A percentile compares a stretch with the other conserved stretches of the same genome.
These are phyloP conservation scores for Schoenoplectus tabernaemontani DNA, from an alignment of 202 grass and related monocot genomes.

Conservation along the genomic window DNA sequence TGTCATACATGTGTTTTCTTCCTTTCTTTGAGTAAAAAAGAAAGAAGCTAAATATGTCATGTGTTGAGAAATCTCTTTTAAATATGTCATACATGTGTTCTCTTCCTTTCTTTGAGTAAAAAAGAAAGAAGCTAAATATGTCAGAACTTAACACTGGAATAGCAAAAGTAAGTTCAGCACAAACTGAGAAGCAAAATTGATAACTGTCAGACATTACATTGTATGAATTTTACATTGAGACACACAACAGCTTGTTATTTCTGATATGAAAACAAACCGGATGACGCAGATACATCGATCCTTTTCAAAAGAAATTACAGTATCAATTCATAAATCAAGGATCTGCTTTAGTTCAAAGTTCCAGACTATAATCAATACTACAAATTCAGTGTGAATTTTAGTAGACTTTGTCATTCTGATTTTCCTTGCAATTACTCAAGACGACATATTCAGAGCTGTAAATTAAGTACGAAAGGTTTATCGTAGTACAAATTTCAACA, in stretches of 20 bases:
- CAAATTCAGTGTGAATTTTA: not conserved
- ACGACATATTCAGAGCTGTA: not conserved
- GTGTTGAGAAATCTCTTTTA: too few relatives aligned
- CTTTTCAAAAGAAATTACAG: not conserved
- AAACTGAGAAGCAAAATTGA: not conserved
- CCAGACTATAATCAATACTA: too few relatives aligned
- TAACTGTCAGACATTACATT: too few relatives aligned
- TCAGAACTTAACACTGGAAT: too few relatives aligned
- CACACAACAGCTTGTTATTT: not conserved
- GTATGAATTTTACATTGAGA: too few relatives aligned
- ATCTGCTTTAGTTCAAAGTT: not conserved
- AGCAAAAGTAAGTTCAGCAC: too few relatives aligned
- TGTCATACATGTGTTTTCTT: too few relatives aligned
- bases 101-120: too few relatives aligned
- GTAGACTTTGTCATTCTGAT: not conserved
- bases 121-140: too few relatives aligned
- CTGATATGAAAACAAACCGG: not conserved
- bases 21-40: too few relatives aligned
- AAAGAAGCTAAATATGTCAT: too few relatives aligned
- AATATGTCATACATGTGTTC: too few relatives aligned
- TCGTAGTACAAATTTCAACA: not conserved
- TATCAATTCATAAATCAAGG: not conserved
- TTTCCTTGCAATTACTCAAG: not conserved
- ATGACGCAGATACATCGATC: not conserved
- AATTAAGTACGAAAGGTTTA: not conserved